These are phyloP conservation scores for Phytopythium montanum DNA, from an alignment of 352 stramenopile species.

Conservation along the genomic window DNA sequence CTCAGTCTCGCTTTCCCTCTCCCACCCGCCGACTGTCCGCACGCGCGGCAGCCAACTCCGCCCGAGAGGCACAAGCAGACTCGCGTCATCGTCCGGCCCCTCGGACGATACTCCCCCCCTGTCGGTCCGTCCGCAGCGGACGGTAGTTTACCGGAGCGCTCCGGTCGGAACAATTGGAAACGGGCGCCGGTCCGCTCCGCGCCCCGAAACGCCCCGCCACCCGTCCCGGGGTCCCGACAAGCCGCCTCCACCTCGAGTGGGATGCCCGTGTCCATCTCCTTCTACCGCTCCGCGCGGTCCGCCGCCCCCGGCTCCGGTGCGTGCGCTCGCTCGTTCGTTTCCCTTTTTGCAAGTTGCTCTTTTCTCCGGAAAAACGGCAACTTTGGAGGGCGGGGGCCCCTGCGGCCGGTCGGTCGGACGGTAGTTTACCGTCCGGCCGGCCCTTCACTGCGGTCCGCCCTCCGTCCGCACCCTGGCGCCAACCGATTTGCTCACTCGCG, in stretches of 20 bases:
- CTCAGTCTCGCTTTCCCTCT: not conserved
- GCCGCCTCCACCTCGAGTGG: not conserved
- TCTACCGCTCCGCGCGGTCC: conserved; percentile 24
- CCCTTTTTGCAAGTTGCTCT: not conserved
- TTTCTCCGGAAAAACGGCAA: conserved; percentile 10
- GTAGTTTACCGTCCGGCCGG: not conserved
- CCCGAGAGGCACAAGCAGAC: not conserved
- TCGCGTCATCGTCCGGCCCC: not conserved
- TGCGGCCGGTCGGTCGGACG: no score
- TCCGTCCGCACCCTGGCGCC: not conserved
- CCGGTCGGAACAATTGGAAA: not conserved
- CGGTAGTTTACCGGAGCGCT: not conserved
- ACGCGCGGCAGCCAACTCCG: not conserved
- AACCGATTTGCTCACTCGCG: not conserved
- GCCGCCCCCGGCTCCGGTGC: not conserved
- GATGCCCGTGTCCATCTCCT: conserved; percentile 48
- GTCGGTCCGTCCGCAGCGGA: not conserved
- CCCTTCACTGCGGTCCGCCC: not conserved
- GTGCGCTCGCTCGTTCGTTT: no score
- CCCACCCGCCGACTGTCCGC: not conserved
- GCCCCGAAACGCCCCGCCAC: not conserved
- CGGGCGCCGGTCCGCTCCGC: no score
- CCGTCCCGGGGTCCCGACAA: not conserved
- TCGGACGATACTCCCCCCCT: not conserved
- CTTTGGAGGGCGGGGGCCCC: conserved; percentile 6